Evolutionary conservation across 2,329 filamentous ascomycete genomes (phyloP), one percentile per base, ranked within the genome.

Genomic region (Xylaria sp.): DNA sequence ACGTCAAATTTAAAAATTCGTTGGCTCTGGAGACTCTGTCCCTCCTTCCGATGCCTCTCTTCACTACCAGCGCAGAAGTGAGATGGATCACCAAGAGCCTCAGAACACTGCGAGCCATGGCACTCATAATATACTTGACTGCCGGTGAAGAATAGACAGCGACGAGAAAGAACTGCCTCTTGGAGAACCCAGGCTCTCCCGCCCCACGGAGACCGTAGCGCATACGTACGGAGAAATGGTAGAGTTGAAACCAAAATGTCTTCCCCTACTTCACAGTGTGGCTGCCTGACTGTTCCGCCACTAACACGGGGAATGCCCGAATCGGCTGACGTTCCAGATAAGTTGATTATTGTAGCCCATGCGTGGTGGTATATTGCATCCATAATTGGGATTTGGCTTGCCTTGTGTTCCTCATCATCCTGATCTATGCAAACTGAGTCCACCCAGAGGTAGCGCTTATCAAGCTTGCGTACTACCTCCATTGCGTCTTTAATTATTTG

Each of bases 61-160:
- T n/a, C n/a, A n/a, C n/a, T n/a, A n/a, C n/a, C n/a, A n/a, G n/a
- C n/a, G n/a, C n/a, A n/a, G n/a, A n/a, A n/a, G n/a, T n/a, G n/a
- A n/a, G n/a, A n/a, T n/a, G n/a, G n/a, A n/a, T n/a, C n/a, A n/a
- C n/a, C n/a, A n/a, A n/a, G n/a, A n/a, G n/a, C n/a, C n/a, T n/a
- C n/a, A n/a, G n/a, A n/a, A n/a, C n/a, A n/a, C n/a, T n/a, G n/a
- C n/a, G n/a, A n/a, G n/a, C n/a, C n/a, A n/a, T n/a, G 23, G 7
- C 53, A 56, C 21, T 56, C 53, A 28, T 31, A 56, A 4, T 37
- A 47, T 28, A 47, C 53, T 38, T 47, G 53, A 4, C 38, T 31
- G 3, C 28, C 19, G 12, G 53, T 9, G 28, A 56, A 56, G 33
- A 56, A 14, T 12, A 56, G 43, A 31, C 42, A 38, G 7, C 53